Evolutionary conservation across 2,329 filamentous ascomycete species (phyloP).

Genomic region (Fonsecaea nubica): DNA sequence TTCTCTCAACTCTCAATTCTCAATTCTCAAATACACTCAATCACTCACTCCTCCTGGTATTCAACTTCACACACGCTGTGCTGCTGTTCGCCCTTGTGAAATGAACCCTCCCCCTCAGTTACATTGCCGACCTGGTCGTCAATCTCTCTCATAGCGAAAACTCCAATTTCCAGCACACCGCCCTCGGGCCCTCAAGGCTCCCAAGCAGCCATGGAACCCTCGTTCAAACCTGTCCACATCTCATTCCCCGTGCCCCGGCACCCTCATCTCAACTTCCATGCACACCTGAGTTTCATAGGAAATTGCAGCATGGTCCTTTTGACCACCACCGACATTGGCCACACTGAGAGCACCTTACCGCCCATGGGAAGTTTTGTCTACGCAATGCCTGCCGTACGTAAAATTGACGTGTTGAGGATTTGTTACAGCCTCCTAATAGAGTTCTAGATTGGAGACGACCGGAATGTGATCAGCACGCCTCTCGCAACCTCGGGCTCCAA

Average conservation of each 20-base stretch:
- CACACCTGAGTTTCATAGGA: conserved; percentile 63
- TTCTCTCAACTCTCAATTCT: not conserved
- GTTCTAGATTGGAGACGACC: conserved; percentile 51
- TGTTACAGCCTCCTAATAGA: conserved; percentile 23
- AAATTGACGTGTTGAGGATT: conserved; percentile 20
- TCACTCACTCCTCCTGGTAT: not conserved
- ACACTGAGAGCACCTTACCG: conserved; percentile 49
- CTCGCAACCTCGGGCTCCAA: conserved; percentile 78
- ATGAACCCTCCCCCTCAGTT: not conserved
- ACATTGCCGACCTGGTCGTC: not conserved
- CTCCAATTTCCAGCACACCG: not conserved
- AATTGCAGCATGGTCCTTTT: conserved; percentile 64
- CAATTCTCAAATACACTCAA: too few species aligned
- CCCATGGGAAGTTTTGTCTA: conserved; percentile 91
- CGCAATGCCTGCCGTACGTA: conserved; percentile 81
- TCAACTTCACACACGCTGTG: not conserved
- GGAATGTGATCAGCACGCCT: conserved; percentile 68
- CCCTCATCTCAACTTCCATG: conserved; percentile 63
- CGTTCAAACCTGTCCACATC: conserved; percentile 58
- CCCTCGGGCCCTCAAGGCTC: not conserved
- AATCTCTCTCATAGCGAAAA: not conserved
- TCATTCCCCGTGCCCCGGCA: conserved; percentile 64
- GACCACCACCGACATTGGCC: conserved; percentile 59
- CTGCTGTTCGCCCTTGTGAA: not conserved
- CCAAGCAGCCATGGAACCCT: conserved; percentile 37